Evolutionary conservation across 2,329 filamentous ascomycete species (phyloP), one percentile per base, ranked within the genome.

Genomic region (Sporothrix inflata): DNA sequence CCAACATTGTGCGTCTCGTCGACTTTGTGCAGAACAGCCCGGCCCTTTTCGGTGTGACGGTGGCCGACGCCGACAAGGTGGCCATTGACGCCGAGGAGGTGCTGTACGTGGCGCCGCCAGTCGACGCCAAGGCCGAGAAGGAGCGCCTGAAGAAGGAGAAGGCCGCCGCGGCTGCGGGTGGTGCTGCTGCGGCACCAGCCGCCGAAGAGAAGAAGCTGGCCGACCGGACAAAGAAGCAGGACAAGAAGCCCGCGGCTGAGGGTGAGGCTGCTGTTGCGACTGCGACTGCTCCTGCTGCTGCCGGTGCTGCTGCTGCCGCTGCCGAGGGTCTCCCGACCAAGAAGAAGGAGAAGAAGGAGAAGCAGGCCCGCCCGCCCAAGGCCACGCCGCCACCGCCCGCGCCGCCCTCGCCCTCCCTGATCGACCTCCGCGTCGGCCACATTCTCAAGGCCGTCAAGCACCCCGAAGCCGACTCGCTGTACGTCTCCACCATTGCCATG

Each of bases 101-200:
- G 73, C 87, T 93, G 75, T 94, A 94, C 81, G 91, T 94, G 77
- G 95, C 96, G 84, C 95, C 95, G 77, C 92, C 92, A 24, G 89
- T 95, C 74, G 94, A 97, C 76, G 90, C 92, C 78, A 97, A 97
- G 87, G 94, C 94, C 72, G 95, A 98, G 87, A 98, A 98, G 86
- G 94, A 98, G 87, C 90, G 92, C 65, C 89, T 95, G 83, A 98
- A 97, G 91, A 97, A 97, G 86, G 94, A 97, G 84, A 97, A 97
- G 87, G 92, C 91, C 40, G 90, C 89, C n/a, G 87, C 89, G 16
- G 87, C 87, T 1, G 87, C 87, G 0, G 88, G 86, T 1, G 86
- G 86, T 11, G 85, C 83, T 42, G 81, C 81, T 6, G 80, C 79
- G 11, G 82, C 73, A 14, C 19, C 82, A 34, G 84, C 83, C 57